Base-by-base conservation (phyloP, 495 filamentous ascomycete genomes). In the Aspergillus homomorphus region DNA sequence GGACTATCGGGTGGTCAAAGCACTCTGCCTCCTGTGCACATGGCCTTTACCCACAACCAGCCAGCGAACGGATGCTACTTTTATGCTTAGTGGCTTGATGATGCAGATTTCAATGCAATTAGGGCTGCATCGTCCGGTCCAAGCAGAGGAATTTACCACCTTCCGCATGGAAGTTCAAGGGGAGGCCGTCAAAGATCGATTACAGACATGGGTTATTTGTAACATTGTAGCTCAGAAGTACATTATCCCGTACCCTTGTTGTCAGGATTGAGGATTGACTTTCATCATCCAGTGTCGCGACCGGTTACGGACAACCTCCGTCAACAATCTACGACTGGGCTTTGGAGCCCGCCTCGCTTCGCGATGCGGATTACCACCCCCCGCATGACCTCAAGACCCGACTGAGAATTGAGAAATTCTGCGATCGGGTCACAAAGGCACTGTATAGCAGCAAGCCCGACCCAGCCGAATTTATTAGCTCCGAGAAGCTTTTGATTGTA, bases 101-200 rank as follows among this genome's bases (percentile, higher is more conserved):
- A 95, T 96, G 89, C 91, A 96, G 67, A 86, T 92, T 62, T 92
- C 92, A 15, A 92, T 92, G 72, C 90, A 93, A 54, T 84, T 93
- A 54, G 92, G 92, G 15, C 78, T 97, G 53, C 92, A 97, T 65
- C 87, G 91, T 33, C 92, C 92, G 1, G 90, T 89, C 48, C 89
- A 96, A 70, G 86, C 90, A 6, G 90, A 96, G 72, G 92, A 97
- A 68, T 97, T 96, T 72, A 89, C 89, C 0, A 84, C 89, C 1
- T 88, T 91, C 50, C 86, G 84, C 6, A 86, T 96, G 54, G 88
- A 92, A 60, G 81, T 93, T 21, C 86, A 87, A 69, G 88, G 88
- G 50, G 91, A 93, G 63, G 90, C 94, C 53, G 77, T 97, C 41
- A 85, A 89, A 59, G 92, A 96, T 68, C 82, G 92, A 24, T 80